Base-by-base conservation (phyloP, 225 moss, liverwort and hornwort genomes). In the Bryoerythrophyllum caledonicum region DNA sequence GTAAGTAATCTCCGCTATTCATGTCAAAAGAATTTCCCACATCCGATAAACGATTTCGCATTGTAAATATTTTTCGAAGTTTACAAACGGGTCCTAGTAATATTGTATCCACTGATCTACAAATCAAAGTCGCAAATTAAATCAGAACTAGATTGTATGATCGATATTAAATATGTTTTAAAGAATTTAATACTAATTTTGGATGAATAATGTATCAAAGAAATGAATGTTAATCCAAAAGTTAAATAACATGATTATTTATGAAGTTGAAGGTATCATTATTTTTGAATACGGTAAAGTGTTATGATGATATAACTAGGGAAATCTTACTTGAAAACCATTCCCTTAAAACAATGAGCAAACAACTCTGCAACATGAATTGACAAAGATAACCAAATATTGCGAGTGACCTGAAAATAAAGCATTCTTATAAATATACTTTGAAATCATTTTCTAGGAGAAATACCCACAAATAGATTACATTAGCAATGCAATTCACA, bases 1-100 rank as follows among this genome's bases (percentile, higher is more conserved):
- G 92, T 55, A 97, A 70, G 78, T 74, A 83, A 46, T 94, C 83
- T 64, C 89, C 79, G 3, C 11, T 13, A 2, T 10, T 81, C 0
- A 8, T 24, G 57, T 77, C 68, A 64, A 75, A 40, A 41, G 79
- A 79, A 35, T 81, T 38, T 60, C 65, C 69, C 16, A 78, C 24
- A 56, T 92, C 81, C 28, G 71, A 82, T 13, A 94, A 70, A 44
- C 79, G 84, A 68, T 86, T 76, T 0, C 92, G 85, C 94, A 94
- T 97, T 19, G 96, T 94, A 69, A 97, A 97, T 52, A 97, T 83
- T 72, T 92, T 97, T 2, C 96, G 83, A 35, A 94, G 74, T 48
- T 97, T 97, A 64, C 96, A 97, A 44, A 91, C 73, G 0, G 91
- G 93, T n/a, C 91, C 87, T 8, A 97, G 71, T 8, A 91, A 69